A percentile compares a stretch with the other conserved stretches of the same genome.
These are phyloP conservation scores for Backusella australiensis DNA, from an alignment of 192 early-diverging fungal genomes.

Conservation along the genomic window DNA sequence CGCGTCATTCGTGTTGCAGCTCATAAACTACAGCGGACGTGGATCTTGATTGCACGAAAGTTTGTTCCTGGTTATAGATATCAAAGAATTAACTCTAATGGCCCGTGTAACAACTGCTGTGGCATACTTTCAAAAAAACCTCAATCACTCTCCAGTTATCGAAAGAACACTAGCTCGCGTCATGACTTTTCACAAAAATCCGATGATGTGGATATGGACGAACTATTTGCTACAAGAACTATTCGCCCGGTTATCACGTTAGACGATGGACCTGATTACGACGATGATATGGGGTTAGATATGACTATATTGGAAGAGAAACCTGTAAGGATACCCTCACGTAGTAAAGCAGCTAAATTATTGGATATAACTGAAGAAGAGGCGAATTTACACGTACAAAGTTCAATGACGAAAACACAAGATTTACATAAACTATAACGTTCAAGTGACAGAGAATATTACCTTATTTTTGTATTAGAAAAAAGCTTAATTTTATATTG, in stretches of 20 bases:
- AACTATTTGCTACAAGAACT: slow-evolving; percentile 26
- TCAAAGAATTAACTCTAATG: not conserved
- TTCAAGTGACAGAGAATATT: not conserved
- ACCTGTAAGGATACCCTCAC: not conserved
- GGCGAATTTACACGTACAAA: not conserved
- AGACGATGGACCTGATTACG: slow-evolving; percentile 20
- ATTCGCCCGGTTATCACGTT: slow-evolving; percentile 23
- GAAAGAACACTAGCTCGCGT: not conserved
- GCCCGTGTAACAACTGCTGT: not conserved
- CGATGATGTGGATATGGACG: slow-evolving; percentile 19
- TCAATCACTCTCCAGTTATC: not conserved
- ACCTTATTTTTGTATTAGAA: not conserved
- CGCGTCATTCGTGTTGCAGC: not conserved
- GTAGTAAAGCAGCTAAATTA: slow-evolving; percentile 1
- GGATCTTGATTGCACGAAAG: not conserved
- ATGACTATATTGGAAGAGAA: slow-evolving; percentile 9
- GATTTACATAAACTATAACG: not conserved
- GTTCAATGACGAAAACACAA: not conserved
- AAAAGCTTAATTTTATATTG: not conserved
- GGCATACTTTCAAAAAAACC: not conserved
- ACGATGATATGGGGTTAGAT: slow-evolving; percentile 31
- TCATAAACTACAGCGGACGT: not conserved
- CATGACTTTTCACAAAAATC: not conserved
- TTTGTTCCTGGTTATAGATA: slow-evolving; percentile 2
- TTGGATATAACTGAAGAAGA: slow-evolving; percentile 10